phyloP scores from a whole-genome alignment of 441 rosid genomes.

The Erodium moschatum region DNA sequence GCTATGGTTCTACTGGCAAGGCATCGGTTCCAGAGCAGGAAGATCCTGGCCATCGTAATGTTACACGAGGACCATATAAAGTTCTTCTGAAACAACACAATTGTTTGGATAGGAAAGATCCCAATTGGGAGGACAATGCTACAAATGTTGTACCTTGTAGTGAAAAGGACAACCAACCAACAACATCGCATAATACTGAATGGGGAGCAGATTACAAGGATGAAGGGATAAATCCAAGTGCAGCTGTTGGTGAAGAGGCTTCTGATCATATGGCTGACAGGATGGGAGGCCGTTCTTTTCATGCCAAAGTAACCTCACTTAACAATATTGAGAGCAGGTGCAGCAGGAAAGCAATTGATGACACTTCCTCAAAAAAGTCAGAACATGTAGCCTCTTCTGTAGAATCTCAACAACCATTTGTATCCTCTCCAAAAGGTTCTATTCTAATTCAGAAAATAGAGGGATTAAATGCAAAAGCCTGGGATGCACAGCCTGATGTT shows the following conservation, averaged over 20 bases:
- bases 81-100: slow-evolving; percentile 74
- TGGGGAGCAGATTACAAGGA: slow-evolving; percentile 37
- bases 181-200: slow-evolving; percentile 39
- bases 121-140: slow-evolving; percentile 33
- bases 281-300: slow-evolving; percentile 23
- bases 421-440: slow-evolving; percentile 39
- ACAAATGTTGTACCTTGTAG: slow-evolving; percentile 26
- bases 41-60: slow-evolving; percentile 50
- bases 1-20: slow-evolving; percentile 43
- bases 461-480: slow-evolving; percentile 37
- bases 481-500: slow-evolving; percentile 17
- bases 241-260: slow-evolving; percentile 25
- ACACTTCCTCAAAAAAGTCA: slow-evolving; percentile 25
- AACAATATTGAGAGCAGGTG: slow-evolving; percentile 18
- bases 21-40: slow-evolving; percentile 38
- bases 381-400: slow-evolving; percentile 25
- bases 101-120: slow-evolving; percentile 46
- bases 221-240: slow-evolving; percentile 29
- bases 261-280: slow-evolving; percentile 27
- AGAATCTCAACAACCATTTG: slow-evolving; percentile 22
- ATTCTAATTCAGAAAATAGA: slow-evolving; percentile 79
- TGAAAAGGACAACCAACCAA: slow-evolving; percentile 34
- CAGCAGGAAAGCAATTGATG: slow-evolving; percentile 31
- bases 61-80: slow-evolving; percentile 50
- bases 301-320: slow-evolving; percentile 29